phyloP scores from a whole-genome alignment of 805 yeast genomes.

The Yamadazyma sp. region DNA sequence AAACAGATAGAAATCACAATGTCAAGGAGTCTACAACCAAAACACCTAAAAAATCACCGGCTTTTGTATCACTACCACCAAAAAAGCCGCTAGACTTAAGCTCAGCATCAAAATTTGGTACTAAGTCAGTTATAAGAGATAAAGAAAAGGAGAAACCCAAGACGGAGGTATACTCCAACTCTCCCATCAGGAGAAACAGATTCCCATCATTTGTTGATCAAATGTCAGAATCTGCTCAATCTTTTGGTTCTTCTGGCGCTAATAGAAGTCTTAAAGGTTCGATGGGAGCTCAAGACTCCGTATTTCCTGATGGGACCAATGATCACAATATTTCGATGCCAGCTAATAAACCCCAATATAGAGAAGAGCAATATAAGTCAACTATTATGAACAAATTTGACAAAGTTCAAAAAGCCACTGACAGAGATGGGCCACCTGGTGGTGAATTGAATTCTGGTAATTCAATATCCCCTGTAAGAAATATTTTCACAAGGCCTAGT shows the following conservation, averaged over 20 bases:
- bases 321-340: no score
- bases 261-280: no score
- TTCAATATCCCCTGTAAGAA: conserved; percentile 6
- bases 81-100: conserved; percentile 34
- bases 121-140: conserved; percentile 8
- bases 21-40: conserved; percentile 5
- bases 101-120: conserved; percentile 14
- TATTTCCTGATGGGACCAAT: no score
- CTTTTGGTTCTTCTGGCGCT: no score
- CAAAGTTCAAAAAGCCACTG: no score
- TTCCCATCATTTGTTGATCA: conserved; percentile 14
- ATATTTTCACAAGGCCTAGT: conserved; percentile 1
- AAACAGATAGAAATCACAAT: neutral
- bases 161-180: conserved; percentile 4
- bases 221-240: no score
- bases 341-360: no score
- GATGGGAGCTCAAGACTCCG: no score
- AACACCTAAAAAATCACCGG: conserved; percentile 31
- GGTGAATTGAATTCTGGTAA: neutral
- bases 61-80: conserved; percentile 35
- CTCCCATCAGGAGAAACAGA: conserved; percentile 13
- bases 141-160: conserved; percentile 3
- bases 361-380: no score
- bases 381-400: no score
- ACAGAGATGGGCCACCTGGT: neutral